Percentiles rank a stretch among this genome's conserved stretches.
Evolutionary conservation across 306 rosid species (phyloP).

Genomic region (Cajanus cajan): DNA sequence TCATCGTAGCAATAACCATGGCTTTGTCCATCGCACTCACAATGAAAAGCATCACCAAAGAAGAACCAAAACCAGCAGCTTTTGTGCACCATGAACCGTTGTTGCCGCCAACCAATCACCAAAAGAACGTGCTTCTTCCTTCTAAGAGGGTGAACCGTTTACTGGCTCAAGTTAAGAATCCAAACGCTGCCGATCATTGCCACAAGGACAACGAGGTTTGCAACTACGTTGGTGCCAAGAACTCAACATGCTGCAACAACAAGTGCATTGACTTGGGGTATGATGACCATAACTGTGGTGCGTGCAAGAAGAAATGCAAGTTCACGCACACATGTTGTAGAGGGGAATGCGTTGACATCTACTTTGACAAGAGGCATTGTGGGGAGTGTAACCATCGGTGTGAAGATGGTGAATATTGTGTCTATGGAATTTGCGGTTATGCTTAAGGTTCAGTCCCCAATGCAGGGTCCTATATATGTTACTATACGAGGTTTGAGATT

Average conservation of each 20-base stretch:
- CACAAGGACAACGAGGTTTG: slow-evolving; percentile 56
- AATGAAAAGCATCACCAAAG: slow-evolving; percentile 30
- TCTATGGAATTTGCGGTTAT: slow-evolving; percentile 69
- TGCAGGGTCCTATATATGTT: neutral
- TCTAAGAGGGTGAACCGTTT: slow-evolving; percentile 64
- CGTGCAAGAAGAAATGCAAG: slow-evolving; percentile 71
- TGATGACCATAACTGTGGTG: slow-evolving; percentile 65
- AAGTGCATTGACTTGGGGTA: slow-evolving; percentile 58
- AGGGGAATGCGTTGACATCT: slow-evolving; percentile 59
- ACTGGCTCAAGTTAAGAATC: slow-evolving; percentile 43
- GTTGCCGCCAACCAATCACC: neutral
- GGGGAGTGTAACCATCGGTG: slow-evolving; percentile 65
- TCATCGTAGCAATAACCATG: slow-evolving; percentile 72
- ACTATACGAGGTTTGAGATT: slow-evolving; percentile 40
- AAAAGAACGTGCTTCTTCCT: slow-evolving; percentile 32
- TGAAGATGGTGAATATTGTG: slow-evolving; percentile 37
- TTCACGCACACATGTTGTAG: slow-evolving; percentile 66
- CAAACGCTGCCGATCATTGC: slow-evolving; percentile 62
- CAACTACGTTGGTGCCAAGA: neutral
- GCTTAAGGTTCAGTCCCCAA: slow-evolving; percentile 39
- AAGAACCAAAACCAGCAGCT: slow-evolving; percentile 10
- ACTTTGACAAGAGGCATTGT: slow-evolving; percentile 79
- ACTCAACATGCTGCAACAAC: slow-evolving; percentile 75
- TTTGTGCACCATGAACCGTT: neutral
- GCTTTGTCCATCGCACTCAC: slow-evolving; percentile 69